These are phyloP conservation scores for Waltergamsia citrina DNA, from an alignment of 2,329 filamentous ascomycete genomes.

Conservation along the genomic window DNA sequence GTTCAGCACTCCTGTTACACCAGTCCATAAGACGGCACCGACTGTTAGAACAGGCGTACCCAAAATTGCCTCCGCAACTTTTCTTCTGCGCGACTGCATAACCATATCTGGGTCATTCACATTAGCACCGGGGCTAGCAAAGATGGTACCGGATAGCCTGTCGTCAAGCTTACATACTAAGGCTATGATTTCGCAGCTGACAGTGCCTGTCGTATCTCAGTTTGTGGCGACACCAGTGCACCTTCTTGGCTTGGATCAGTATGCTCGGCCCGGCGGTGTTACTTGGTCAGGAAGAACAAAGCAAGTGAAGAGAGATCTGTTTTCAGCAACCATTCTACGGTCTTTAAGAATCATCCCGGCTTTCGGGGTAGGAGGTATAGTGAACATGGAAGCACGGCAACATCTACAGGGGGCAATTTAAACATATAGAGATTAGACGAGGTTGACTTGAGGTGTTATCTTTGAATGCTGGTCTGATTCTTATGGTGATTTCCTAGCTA, in stretches of 20 bases:
- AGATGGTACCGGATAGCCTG: slow-evolving; percentile 14
- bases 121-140: slow-evolving; percentile 14
- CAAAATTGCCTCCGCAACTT: slow-evolving; percentile 13
- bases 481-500: too few relatives aligned
- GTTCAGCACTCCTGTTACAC: slow-evolving; percentile 11
- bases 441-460: neutral
- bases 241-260: slow-evolving; percentile 14
- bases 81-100: slow-evolving; percentile 17
- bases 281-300: slow-evolving; percentile 9
- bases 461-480: too few relatives aligned
- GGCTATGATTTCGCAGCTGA: slow-evolving; percentile 15
- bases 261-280: slow-evolving; percentile 7
- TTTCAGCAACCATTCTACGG: slow-evolving; percentile 15
- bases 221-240: slow-evolving; percentile 19
- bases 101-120: slow-evolving; percentile 22
- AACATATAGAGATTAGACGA: too few relatives aligned
- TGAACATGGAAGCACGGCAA: slow-evolving; percentile 7
- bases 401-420: too few relatives aligned
- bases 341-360: slow-evolving; percentile 18
- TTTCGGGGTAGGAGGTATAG: slow-evolving; percentile 18
- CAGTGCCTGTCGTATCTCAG: slow-evolving; percentile 18
- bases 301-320: slow-evolving; percentile 12
- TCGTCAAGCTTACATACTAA: slow-evolving; percentile 13
- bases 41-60: slow-evolving; percentile 9
- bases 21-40: neutral